Percentiles rank a stretch among this genome's conserved stretches.
phyloP scores from a whole-genome alignment of 2,329 filamentous ascomycete genomes.

The Sarocladium oryzae region DNA sequence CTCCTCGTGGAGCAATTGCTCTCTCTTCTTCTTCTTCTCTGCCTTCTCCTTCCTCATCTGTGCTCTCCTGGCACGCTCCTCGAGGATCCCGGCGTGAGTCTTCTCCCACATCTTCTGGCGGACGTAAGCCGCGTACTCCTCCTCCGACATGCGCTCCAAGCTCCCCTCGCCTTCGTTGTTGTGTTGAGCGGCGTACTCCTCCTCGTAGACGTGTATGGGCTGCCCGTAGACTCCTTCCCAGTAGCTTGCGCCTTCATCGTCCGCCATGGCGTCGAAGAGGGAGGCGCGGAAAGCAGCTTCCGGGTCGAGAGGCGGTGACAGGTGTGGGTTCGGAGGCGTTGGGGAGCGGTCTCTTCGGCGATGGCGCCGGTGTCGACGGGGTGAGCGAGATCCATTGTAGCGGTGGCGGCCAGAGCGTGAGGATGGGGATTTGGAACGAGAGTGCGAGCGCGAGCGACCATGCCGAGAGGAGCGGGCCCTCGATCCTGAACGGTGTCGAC shows the following conservation, averaged over 20 bases:
- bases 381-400: constrained; percentile 15
- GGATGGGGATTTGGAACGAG: constrained; percentile 17
- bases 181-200: constrained; percentile 14
- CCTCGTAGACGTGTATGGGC: constrained; percentile 74
- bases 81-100: constrained; percentile 75
- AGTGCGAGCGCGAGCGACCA: constrained; percentile 16
- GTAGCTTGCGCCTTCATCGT: constrained; percentile 91
- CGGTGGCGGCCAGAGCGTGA: constrained; percentile 20
- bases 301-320: constrained; percentile 48
- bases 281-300: constrained; percentile 83
- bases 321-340: constrained; percentile 41
- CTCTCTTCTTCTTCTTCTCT: constrained; percentile 43
- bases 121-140: constrained; percentile 84
- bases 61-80: constrained; percentile 62
- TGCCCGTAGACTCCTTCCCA: constrained; percentile 98
- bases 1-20: constrained; percentile 50
- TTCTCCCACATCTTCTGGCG: constrained; percentile 92
- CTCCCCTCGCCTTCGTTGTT: constrained; percentile 33
- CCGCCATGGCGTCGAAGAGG: constrained; percentile 92
- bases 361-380: constrained; percentile 8
- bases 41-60: constrained; percentile 43
- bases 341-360: constrained; percentile 33
- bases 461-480: constrained; percentile 14
- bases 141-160: constrained; percentile 82
- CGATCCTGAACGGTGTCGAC: constrained; percentile 16